phyloP scores from a whole-genome alignment of 202 grass and related monocot species.

The Elaeis oleifera region DNA sequence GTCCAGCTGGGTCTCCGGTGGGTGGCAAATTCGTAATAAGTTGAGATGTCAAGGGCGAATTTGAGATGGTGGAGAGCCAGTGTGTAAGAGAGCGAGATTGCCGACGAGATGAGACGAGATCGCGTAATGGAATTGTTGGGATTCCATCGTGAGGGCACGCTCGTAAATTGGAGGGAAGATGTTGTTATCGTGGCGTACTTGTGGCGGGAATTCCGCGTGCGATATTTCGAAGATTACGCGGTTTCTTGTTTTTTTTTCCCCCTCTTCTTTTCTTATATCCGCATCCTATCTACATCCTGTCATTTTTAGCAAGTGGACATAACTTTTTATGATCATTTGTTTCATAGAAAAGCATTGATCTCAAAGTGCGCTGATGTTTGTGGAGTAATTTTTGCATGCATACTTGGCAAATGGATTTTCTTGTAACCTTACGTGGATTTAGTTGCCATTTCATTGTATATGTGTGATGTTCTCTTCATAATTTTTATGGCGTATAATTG shows the following conservation, averaged over 20 bases:
- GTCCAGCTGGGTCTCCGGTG: slow-evolving; percentile 1
- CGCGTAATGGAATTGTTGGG: slow-evolving; percentile 9
- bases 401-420: too few species aligned
- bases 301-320: neutral
- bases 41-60: neutral
- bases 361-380: too few species aligned
- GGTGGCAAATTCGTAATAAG: slow-evolving; percentile 26
- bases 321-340: too few species aligned
- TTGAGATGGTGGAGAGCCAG: neutral
- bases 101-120: neutral
- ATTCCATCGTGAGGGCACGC: slow-evolving; percentile 37
- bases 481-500: too few species aligned
- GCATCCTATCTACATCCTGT: neutral
- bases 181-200: neutral
- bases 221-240: too few species aligned
- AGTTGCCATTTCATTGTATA: too few species aligned
- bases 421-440: too few species aligned
- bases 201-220: slow-evolving; percentile 56
- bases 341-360: too few species aligned
- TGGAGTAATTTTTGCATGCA: too few species aligned
- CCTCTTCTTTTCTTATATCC: neutral
- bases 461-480: too few species aligned
- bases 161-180: slow-evolving; percentile 17
- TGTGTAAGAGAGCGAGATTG: neutral
- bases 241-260: slow-evolving; percentile 21